Base-by-base conservation (phyloP, 1,284 basidiomycete species). In the Tetrapyrgos nigripes region DNA sequence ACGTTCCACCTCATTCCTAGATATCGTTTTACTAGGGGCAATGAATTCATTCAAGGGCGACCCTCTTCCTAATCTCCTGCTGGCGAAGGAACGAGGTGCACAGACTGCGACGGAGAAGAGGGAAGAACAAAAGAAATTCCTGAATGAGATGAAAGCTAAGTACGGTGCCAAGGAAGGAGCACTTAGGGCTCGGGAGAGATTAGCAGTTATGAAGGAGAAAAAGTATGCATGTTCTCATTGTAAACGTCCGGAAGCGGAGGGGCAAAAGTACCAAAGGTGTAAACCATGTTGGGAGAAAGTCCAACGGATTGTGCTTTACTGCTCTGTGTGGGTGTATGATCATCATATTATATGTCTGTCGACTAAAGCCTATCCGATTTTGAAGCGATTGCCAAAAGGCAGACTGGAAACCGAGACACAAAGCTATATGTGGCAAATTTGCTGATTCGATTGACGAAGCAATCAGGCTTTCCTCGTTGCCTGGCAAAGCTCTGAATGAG, bases 11-110 rank as follows among this genome's bases (percentile, higher is more conserved):
- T n/a, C n/a, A n/a, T n/a, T 21, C 43, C 5, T 43, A 64, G 62
- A 52, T 49, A 47, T 47, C 27, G 63, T 64, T 2, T 28, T 62
- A 29, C n/a, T 33, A 28, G 26, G 49, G 17, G 59, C 49, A 14
- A 58, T 64, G 37, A 40, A 53, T n/a, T 64, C 58, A 2, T 62
- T 64, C 59, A 19, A 50, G 11, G 53, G 44, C 17, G n/a, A 29
- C 17, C 29, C 33, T 3, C 54, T 56, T 29, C n/a, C 24, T 3
- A 51, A 31, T 6, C 49, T 56, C 24, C 47, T 33, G 1, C 52
- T 59, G 3, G 10, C 21, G 24, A 59, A 59, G 14, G 28, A 1
- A 14, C 23, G 26, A n/a, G 26, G 13, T 14, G 37, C 19, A 11
- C 47, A 33, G 21, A 37, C 11, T 24, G 33, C 33, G 27, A 3